These are phyloP conservation scores for Climacium dendroides DNA, from an alignment of 225 moss, liverwort and hornwort species.

Conservation along the genomic window DNA sequence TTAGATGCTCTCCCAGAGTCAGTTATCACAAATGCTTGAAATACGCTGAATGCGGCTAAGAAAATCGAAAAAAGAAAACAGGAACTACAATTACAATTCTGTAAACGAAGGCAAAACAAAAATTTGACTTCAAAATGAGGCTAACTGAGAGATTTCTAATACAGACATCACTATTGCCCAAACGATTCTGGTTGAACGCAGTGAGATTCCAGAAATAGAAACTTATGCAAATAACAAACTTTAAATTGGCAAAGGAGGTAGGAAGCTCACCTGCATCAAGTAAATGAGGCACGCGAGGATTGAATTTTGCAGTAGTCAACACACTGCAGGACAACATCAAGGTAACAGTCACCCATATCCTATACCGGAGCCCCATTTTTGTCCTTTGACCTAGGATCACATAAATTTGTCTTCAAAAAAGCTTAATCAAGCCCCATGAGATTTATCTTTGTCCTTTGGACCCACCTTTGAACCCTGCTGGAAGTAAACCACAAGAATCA, in stretches of 20 bases:
- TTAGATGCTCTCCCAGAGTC: neutral
- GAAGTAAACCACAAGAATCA: neutral
- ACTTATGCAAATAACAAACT: neutral
- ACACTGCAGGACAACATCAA: slow-evolving; percentile 21
- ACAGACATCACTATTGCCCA: neutral
- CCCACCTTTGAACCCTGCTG: neutral
- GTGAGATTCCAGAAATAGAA: neutral
- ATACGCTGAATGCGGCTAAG: neutral
- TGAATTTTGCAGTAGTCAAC: slow-evolving; percentile 28
- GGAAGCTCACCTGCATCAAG: slow-evolving; percentile 28
- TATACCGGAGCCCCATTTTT: slow-evolving; percentile 11
- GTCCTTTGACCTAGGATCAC: neutral
- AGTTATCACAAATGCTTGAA: neutral
- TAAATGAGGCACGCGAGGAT: slow-evolving; percentile 21
- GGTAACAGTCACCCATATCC: slow-evolving; percentile 9
- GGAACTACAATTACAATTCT: neutral
- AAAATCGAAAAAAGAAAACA: neutral
- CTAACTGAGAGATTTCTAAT: neutral
- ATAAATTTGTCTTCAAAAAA: neutral
- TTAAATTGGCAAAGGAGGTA: neutral
- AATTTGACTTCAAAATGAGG: neutral
- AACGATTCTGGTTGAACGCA: neutral
- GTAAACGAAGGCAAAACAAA: neutral
- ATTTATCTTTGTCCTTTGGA: neutral
- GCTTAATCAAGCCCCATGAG: slow-evolving; percentile 14